Evolutionary conservation across 164 flowering plant genomes (phyloP).

Genomic region (Vitis riparia): DNA sequence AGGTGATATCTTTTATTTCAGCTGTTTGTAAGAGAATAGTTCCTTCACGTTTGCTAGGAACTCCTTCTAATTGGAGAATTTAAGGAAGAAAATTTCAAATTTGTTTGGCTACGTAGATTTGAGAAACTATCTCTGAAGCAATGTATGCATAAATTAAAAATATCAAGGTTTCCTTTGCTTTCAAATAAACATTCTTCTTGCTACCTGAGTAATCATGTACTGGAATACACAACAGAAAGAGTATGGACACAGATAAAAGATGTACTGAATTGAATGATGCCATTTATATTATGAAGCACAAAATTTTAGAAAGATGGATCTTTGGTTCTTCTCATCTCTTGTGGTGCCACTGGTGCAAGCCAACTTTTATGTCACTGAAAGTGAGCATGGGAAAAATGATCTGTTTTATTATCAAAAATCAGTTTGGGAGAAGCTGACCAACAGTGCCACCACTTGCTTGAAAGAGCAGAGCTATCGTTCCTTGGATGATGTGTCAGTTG

Average conservation of each 20-base stretch:
- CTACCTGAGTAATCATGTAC: conserved; percentile 11
- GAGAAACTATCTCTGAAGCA: conserved; percentile 76
- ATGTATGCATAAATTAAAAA: conserved; percentile 63
- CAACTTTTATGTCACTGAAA: conserved; percentile 88
- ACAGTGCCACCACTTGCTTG: conserved; percentile 30
- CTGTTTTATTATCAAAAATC: conserved; percentile 65
- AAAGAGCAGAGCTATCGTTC: conserved; percentile 34
- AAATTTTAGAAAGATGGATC: conserved; percentile 59
- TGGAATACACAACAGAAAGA: not conserved
- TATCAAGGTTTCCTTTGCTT: conserved; percentile 44
- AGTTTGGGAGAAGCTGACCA: conserved; percentile 57
- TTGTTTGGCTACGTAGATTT: conserved; percentile 61
- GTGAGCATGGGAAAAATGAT: conserved; percentile 62
- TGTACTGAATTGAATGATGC: conserved; percentile 11
- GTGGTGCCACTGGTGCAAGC: conserved; percentile 66
- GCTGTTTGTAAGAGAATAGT: conserved; percentile 80
- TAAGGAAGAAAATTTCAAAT: conserved; percentile 73
- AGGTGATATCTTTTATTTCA: conserved; percentile 87
- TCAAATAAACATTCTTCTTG: conserved; percentile 29
- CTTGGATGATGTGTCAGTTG: conserved; percentile 40
- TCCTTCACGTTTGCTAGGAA: conserved; percentile 74
- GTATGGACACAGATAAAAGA: conserved; percentile 3
- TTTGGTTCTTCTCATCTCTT: conserved; percentile 73
- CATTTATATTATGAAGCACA: conserved; percentile 27
- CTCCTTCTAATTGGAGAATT: conserved; percentile 56